Conservation (phyloP, 2,329 filamentous ascomycete genomes). For the Xylariales sp. region DNA sequence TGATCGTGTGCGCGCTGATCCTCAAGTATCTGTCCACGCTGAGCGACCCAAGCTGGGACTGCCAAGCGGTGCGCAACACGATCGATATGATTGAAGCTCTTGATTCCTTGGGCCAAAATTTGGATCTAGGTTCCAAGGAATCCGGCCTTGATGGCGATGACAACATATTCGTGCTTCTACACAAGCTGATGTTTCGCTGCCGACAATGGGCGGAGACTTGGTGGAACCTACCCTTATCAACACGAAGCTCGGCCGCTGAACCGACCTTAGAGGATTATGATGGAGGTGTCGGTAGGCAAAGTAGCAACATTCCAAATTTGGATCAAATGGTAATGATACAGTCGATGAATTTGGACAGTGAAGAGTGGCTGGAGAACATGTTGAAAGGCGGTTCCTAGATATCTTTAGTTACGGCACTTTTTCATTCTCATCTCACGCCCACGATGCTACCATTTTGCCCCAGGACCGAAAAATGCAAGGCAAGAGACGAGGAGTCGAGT, state of each 20-base stretch:
- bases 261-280: neutral
- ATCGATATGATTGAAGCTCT: slow-evolving; percentile 25
- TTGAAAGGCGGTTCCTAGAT: too few species aligned
- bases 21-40: slow-evolving; percentile 31
- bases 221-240: neutral
- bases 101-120: slow-evolving; percentile 23
- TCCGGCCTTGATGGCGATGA: slow-evolving; percentile 22
- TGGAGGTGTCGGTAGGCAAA: neutral
- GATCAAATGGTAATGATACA: neutral
- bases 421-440: too few species aligned
- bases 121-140: slow-evolving; percentile 21
- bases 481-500: too few species aligned
- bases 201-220: neutral
- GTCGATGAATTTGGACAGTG: neutral
- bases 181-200: neutral
- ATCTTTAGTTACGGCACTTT: too few species aligned
- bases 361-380: neutral
- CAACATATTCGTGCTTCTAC: slow-evolving; percentile 8
- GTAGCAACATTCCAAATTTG: neutral
- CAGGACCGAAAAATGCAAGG: too few species aligned
- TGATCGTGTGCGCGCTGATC: slow-evolving; percentile 27
- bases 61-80: slow-evolving; percentile 24
- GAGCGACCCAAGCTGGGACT: slow-evolving; percentile 32
- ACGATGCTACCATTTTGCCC: too few species aligned
- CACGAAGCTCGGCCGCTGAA: neutral